Evolutionary conservation across 179 eudicot genomes (phyloP).

Genomic region (Pouteria campechiana): DNA sequence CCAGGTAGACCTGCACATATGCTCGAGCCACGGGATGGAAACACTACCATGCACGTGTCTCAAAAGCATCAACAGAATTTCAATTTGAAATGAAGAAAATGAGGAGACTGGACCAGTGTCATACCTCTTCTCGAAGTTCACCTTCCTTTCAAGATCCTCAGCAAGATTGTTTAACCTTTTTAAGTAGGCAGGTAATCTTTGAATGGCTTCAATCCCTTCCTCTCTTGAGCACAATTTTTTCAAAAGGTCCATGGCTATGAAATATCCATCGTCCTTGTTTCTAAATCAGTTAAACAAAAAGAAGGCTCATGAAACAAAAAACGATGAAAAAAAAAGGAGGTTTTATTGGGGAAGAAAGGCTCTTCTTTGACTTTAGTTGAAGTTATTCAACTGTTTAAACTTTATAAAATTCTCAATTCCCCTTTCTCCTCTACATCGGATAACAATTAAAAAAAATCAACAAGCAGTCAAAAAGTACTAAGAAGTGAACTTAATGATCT

Average conservation of each 20-base stretch:
- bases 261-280: conserved; percentile 87
- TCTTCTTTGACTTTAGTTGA: too few species aligned
- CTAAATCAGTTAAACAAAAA: conserved; percentile 16
- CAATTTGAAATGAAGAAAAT: too few species aligned
- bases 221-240: conserved; percentile 45
- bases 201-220: conserved; percentile 35
- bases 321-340: background rate
- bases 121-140: conserved; percentile 63
- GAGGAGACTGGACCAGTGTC: background rate
- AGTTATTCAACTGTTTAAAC: too few species aligned
- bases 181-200: conserved; percentile 35
- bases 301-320: background rate
- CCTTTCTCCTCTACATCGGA: too few species aligned
- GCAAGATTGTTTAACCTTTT: conserved; percentile 59
- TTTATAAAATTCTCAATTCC: too few species aligned
- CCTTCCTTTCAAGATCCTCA: conserved; percentile 68
- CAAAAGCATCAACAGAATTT: too few species aligned
- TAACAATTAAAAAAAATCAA: too few species aligned
- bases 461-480: too few species aligned
- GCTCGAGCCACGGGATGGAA: too few species aligned
- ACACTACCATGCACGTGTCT: too few species aligned
- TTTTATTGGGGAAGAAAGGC: background rate
- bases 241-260: conserved; percentile 68
- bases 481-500: too few species aligned
- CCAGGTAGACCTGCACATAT: too few species aligned